Conservation (phyloP, 108 stramenopile species). For the Fragilariopsis cylindrus region DNA sequence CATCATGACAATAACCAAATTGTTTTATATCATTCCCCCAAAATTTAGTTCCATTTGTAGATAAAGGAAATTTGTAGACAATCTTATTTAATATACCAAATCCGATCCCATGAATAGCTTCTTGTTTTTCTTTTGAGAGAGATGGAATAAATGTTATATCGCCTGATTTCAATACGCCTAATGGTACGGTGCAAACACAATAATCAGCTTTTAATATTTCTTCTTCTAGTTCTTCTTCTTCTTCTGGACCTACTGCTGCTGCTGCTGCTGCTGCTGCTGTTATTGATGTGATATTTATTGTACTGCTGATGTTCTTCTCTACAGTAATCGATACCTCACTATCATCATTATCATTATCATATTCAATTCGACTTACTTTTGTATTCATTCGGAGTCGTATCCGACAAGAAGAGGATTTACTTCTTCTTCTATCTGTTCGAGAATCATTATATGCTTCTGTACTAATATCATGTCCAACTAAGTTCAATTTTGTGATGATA, state of each 20-base stretch:
- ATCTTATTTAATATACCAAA: slow-evolving; percentile 39
- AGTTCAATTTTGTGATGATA: neutral
- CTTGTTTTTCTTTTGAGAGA: neutral
- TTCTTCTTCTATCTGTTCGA: neutral
- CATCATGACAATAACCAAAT: slow-evolving; percentile 20
- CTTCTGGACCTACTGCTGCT: too few relatives aligned
- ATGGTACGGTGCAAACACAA: slow-evolving; percentile 29
- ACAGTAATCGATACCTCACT: neutral
- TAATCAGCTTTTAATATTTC: slow-evolving; percentile 11
- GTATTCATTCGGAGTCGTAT: neutral
- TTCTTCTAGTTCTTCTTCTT: neutral
- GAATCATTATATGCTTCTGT: neutral
- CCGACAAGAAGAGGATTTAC: neutral
- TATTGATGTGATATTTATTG: too few relatives aligned
- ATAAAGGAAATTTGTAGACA: slow-evolving; percentile 8
- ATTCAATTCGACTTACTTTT: neutral
- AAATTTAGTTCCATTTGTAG: neutral
- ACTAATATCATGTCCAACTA: neutral
- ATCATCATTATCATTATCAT: neutral
- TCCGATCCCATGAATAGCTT: slow-evolving; percentile 29
- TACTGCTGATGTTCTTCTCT: neutral
- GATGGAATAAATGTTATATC: slow-evolving; percentile 18
- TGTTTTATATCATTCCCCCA: slow-evolving; percentile 23
- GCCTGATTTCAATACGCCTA: slow-evolving; percentile 29
- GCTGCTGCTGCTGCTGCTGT: too few relatives aligned